A percentile compares a stretch with the other conserved stretches of the same genome.
These are phyloP conservation scores for Cytospora piceae DNA, from an alignment of 2,329 filamentous ascomycete species.

Conservation along the genomic window DNA sequence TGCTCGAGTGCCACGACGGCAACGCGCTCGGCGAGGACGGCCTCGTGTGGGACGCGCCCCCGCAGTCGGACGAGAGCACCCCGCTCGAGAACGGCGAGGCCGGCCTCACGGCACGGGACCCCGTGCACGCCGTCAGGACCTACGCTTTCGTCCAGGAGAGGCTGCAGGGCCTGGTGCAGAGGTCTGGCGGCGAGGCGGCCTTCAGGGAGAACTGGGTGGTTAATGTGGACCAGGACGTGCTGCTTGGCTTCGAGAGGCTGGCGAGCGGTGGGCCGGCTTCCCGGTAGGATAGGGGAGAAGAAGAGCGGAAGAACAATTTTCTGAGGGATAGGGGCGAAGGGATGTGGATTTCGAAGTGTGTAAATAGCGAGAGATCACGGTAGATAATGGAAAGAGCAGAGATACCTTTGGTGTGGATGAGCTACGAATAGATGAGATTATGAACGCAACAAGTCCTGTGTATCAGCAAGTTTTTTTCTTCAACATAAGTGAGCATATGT, in stretches of 20 bases:
- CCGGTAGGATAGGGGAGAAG: background rate
- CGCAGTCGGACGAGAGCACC: conserved; percentile 57
- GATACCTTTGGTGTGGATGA: conserved; percentile 22
- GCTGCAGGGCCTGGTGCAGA: conserved; percentile 60
- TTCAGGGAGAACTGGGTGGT: conserved; percentile 71
- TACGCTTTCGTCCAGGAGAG: conserved; percentile 67
- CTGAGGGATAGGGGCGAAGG: background rate
- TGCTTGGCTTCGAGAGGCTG: conserved; percentile 63
- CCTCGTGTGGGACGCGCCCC: conserved; percentile 50
- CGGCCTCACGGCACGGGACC: conserved; percentile 61
- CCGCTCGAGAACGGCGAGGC: conserved; percentile 58
- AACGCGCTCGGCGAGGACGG: conserved; percentile 55
- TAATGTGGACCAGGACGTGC: conserved; percentile 76
- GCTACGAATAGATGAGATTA: conserved; percentile 20
- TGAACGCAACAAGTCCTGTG: background rate
- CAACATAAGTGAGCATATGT: background rate
- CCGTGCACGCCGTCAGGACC: conserved; percentile 68
- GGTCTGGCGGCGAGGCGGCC: conserved; percentile 64
- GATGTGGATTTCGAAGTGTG: background rate
- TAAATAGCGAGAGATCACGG: background rate
- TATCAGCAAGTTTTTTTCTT: background rate
- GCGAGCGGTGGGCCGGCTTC: background rate
- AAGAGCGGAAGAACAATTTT: background rate
- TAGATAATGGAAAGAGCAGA: conserved; percentile 16
- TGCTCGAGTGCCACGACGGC: conserved; percentile 68